phyloP scores from a whole-genome alignment of 2,329 filamentous ascomycete species.

The Cryphonectria naterciae region DNA sequence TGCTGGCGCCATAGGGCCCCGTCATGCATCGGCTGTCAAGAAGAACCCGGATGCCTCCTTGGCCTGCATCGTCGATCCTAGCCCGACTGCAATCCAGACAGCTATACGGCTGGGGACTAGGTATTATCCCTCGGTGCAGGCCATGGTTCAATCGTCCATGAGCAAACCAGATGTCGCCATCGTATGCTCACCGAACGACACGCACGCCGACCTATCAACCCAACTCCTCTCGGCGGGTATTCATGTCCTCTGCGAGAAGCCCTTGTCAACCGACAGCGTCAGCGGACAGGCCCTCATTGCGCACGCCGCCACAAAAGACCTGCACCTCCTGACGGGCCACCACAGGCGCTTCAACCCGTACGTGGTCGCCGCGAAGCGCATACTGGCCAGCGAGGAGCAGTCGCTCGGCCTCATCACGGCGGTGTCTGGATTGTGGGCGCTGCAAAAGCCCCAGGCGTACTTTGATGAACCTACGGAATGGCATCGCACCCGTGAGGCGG shows the following conservation, averaged over 20 bases:
- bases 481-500: conserved; percentile 44
- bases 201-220: conserved; percentile 56
- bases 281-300: conserved; percentile 41
- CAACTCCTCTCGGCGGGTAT: conserved; percentile 51
- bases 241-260: conserved; percentile 63
- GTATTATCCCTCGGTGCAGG: conserved; percentile 41
- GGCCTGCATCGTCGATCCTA: conserved; percentile 39
- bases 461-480: conserved; percentile 53
- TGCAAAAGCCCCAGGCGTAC: conserved; percentile 55
- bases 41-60: conserved; percentile 33
- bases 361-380: conserved; percentile 52
- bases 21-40: conserved; percentile 38
- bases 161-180: conserved; percentile 57
- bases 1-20: conserved; percentile 38
- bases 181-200: conserved; percentile 63
- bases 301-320: conserved; percentile 34
- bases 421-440: conserved; percentile 58
- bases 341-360: conserved; percentile 64
- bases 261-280: conserved; percentile 49
- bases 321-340: conserved; percentile 60
- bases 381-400: conserved; percentile 40
- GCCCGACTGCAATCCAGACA: conserved; percentile 30
- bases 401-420: conserved; percentile 54
- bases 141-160: conserved; percentile 44
- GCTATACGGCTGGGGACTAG: conserved; percentile 33